Base-by-base conservation (phyloP, 805 yeast genomes). In the Nakazawaea anatomiae region DNA sequence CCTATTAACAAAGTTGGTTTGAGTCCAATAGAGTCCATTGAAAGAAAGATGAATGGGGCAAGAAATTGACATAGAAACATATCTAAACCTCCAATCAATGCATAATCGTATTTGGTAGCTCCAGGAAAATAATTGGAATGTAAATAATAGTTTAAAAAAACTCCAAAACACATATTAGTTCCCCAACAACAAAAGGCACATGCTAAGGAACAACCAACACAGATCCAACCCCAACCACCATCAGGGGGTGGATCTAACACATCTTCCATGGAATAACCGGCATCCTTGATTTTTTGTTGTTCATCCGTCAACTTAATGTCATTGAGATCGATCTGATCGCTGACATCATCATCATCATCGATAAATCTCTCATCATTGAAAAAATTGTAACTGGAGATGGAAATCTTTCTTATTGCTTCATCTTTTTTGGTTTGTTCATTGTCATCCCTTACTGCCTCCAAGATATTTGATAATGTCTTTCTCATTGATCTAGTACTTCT, bases 51-150 rank as follows among this genome's bases (percentile, higher is more conserved):
- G 14, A 83, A 54, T 4, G 95, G 94, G 42, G 88, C 68, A 50
- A 80, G 64, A 55, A 76, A 65, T 60, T 85, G 84, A 25, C 87
- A 86, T 49, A 83, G 64, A 34, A 74, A 74, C 14, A 78, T 67
- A 0, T 74, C 69, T 5, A 80, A 46, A 1, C 86, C 84, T 25
- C 85, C 85, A 53, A 82, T 71, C 39, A 78, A 55, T 4, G 85
- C 83, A 61, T 67, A 82, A 49, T 77, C 80, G 39, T 73, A 74
- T 54, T 71, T 67, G 9, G 73, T 64, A 0, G 83, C 83, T 6
- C 76, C 81, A 0, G 72, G 69, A 51, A 81, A 82, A 41, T 60
- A 55, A 52, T 67, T 58, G 3, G 69, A 54, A 9, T 68, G 60
- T 9, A 76, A 55, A 58, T 79, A 82, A 59, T 69, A 77, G 42